Evolutionary conservation across 2,329 filamentous ascomycete genomes (phyloP).

Genomic region (Biscogniauxia mediterranea): DNA sequence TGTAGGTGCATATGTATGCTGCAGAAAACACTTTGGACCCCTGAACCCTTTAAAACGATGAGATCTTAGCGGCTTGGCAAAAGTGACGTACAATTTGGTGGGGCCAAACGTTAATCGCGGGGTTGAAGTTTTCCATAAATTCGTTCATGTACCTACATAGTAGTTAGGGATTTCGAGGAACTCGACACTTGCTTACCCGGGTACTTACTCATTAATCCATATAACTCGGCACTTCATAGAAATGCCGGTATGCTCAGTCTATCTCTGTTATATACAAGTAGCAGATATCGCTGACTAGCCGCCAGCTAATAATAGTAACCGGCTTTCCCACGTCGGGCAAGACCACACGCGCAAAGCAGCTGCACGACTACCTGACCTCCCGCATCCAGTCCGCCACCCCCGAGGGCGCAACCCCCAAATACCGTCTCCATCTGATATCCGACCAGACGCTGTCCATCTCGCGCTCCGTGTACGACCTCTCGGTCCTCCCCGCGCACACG

Average conservation of each 20-base stretch:
- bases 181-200: too few species aligned
- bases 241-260: conserved; percentile 16
- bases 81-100: not conserved
- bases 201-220: too few species aligned
- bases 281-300: conserved; percentile 5
- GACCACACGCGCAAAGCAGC: conserved; percentile 63
- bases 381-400: conserved; percentile 46
- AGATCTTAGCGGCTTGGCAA: not conserved
- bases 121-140: not conserved
- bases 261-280: not conserved
- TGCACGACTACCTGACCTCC: conserved; percentile 61
- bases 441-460: conserved; percentile 69
- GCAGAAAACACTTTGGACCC: not conserved
- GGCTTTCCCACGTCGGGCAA: conserved; percentile 69
- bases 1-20: too few species aligned
- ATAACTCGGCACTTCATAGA: not conserved
- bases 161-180: not conserved
- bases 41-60: not conserved
- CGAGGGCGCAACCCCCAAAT: conserved; percentile 36
- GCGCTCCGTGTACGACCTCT: conserved; percentile 69
- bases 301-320: conserved; percentile 64
- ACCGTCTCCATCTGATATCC: conserved; percentile 72
- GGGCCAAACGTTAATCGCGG: not conserved
- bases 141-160: not conserved
- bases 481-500: conserved; percentile 55